Conservation (phyloP, 768 basidiomycete species). For the Pholiota microspora region DNA sequence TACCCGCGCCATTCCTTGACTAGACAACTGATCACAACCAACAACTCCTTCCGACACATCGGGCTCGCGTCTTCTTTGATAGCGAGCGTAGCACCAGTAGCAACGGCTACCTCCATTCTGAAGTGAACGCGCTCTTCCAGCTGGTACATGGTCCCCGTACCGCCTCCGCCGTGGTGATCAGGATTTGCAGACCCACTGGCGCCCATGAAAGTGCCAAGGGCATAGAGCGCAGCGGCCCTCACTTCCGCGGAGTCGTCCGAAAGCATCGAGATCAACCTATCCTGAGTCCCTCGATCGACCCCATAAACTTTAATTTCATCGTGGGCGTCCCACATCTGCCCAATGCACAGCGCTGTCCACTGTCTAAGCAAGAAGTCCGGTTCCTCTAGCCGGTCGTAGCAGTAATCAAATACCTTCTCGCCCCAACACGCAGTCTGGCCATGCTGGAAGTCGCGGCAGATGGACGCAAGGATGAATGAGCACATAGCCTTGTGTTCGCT, state of each 20-base stretch:
- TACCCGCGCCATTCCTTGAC: conserved; percentile 97
- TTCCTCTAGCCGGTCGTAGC: conserved; percentile 81
- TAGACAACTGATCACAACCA: conserved; percentile 87
- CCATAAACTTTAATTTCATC: conserved; percentile 89
- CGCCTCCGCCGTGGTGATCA: conserved; percentile 73
- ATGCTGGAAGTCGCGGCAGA: conserved; percentile 83
- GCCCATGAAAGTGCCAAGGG: conserved; percentile 91
- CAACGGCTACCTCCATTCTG: conserved; percentile 88
- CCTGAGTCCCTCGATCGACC: conserved; percentile 76
- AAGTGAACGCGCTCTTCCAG: conserved; percentile 79
- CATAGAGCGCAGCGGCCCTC: conserved; percentile 85
- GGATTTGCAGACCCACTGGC: conserved; percentile 76
- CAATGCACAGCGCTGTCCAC: conserved; percentile 92
- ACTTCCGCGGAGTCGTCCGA: conserved; percentile 92
- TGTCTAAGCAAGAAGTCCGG: conserved; percentile 91
- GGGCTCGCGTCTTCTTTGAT: conserved; percentile 95
- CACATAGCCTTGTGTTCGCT: conserved; percentile 99
- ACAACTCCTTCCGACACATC: conserved; percentile 92
- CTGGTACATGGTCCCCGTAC: conserved; percentile 77
- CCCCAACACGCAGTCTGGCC: conserved; percentile 86
- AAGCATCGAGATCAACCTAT: conserved; percentile 75
- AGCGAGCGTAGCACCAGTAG: conserved; percentile 83
- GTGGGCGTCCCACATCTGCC: conserved; percentile 90
- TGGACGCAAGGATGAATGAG: conserved; percentile 89
- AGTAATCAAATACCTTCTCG: conserved; percentile 83